Evolutionary conservation across 768 basidiomycete species (phyloP).

Genomic region (Russula sp.): DNA sequence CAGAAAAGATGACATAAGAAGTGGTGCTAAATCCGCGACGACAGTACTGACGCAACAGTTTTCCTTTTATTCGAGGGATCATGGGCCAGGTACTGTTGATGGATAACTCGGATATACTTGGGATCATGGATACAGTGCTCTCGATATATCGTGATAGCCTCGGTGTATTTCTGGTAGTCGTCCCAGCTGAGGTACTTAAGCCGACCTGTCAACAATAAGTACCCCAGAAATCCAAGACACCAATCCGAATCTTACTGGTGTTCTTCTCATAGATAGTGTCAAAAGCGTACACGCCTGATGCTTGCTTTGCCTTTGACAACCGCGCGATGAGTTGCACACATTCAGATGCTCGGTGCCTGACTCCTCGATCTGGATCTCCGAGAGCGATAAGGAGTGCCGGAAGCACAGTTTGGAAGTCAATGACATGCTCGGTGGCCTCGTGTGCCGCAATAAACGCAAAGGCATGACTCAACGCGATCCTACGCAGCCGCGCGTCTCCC

Average conservation of each 20-base stretch:
- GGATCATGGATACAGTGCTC: constrained; percentile 58
- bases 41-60: constrained; percentile 42
- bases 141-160: constrained; percentile 41
- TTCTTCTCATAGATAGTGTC: constrained; percentile 65
- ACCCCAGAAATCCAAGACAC: neutral
- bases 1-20: neutral
- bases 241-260: constrained; percentile 39
- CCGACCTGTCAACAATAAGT: constrained; percentile 28
- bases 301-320: constrained; percentile 36
- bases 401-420: constrained; percentile 79
- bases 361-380: constrained; percentile 37
- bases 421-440: constrained; percentile 40
- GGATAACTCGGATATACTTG: constrained; percentile 51
- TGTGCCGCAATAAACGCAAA: constrained; percentile 79
- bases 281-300: constrained; percentile 59
- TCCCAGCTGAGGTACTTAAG: constrained; percentile 66
- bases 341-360: constrained; percentile 49
- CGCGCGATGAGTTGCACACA: constrained; percentile 47
- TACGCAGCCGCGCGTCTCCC: constrained; percentile 33
- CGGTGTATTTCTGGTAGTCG: constrained; percentile 56
- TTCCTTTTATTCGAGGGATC: constrained; percentile 51
- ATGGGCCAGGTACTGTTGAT: constrained; percentile 48
- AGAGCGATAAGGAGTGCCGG: constrained; percentile 63
- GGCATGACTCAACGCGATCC: constrained; percentile 66
- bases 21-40: neutral